phyloP scores from a whole-genome alignment of 192 early-diverging fungal genomes.

The Coemansia sp. region DNA sequence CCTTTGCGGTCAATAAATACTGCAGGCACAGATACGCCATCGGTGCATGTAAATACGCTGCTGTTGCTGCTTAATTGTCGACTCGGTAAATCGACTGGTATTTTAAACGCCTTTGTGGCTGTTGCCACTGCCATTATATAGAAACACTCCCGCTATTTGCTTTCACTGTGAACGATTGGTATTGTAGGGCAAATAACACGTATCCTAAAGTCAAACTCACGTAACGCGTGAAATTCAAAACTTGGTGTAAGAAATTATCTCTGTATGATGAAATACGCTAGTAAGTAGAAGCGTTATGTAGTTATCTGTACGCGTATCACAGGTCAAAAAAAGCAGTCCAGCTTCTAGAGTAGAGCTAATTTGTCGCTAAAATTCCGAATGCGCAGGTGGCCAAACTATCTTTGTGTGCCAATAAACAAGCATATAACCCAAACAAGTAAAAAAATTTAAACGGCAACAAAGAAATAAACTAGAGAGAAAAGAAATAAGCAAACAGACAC shows the following conservation, averaged over 20 bases:
- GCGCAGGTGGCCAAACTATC: neutral
- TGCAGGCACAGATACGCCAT: constrained; percentile 41
- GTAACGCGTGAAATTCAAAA: neutral
- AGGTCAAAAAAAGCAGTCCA: neutral
- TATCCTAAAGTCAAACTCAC: neutral
- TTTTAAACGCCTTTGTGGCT: neutral
- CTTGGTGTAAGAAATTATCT: neutral
- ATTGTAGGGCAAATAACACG: neutral
- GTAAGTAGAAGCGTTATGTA: neutral
- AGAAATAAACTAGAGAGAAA: constrained; percentile 6
- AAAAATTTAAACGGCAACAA: neutral
- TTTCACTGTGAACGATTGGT: neutral
- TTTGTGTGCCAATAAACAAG: neutral
- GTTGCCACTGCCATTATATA: constrained; percentile 16
- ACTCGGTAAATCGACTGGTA: neutral
- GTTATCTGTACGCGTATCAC: neutral
- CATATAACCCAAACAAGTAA: neutral
- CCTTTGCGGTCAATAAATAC: constrained; percentile 28
- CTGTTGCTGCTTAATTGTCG: neutral
- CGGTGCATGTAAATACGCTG: constrained; percentile 34
- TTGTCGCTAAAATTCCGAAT: neutral
- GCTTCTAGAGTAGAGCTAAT: neutral
- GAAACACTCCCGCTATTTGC: neutral
- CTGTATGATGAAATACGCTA: neutral
- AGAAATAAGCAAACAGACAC: neutral